Conservation (phyloP, 495 filamentous ascomycete species). For the Tetracladium marchalianum region DNA sequence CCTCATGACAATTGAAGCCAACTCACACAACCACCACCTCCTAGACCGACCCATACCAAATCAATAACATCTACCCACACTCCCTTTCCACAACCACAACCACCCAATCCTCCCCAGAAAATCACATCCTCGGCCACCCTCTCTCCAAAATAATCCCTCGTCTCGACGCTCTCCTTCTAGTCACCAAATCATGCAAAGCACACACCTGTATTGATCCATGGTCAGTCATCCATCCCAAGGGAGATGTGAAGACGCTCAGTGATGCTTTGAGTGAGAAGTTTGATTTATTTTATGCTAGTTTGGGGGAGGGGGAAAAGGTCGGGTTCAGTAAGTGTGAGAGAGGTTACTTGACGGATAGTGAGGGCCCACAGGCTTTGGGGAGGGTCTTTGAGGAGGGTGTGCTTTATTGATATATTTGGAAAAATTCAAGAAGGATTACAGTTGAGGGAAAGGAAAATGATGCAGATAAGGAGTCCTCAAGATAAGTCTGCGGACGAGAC, state of each 20-base stretch:
- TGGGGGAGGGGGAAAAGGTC: slow-evolving; percentile 16
- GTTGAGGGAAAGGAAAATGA: too few relatives aligned
- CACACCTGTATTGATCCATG: slow-evolving; percentile 43
- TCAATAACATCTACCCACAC: slow-evolving; percentile 39
- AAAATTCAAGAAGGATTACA: too few relatives aligned
- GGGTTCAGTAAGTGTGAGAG: slow-evolving; percentile 42
- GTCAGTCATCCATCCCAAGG: slow-evolving; percentile 40
- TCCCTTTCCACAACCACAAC: not conserved
- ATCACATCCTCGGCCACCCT: slow-evolving; percentile 24
- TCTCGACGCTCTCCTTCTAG: slow-evolving; percentile 47
- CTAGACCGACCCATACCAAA: slow-evolving; percentile 44
- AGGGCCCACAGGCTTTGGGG: slow-evolving; percentile 34
- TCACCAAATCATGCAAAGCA: slow-evolving; percentile 48
- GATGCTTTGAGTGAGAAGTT: slow-evolving; percentile 25
- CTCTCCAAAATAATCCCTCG: slow-evolving; percentile 30
- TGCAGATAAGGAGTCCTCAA: too few relatives aligned
- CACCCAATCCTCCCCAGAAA: not conserved
- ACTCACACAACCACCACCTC: not conserved
- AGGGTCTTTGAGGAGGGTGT: slow-evolving; percentile 1
- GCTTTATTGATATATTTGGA: too few relatives aligned
- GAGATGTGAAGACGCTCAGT: slow-evolving; percentile 20
- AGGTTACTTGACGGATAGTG: slow-evolving; percentile 45
- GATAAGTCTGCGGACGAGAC: too few relatives aligned
- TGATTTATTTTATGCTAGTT: slow-evolving; percentile 41
- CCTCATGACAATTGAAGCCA: not conserved